Conservation (phyloP, 176 grass and related monocot genomes). For the Musa schizocarpa region DNA sequence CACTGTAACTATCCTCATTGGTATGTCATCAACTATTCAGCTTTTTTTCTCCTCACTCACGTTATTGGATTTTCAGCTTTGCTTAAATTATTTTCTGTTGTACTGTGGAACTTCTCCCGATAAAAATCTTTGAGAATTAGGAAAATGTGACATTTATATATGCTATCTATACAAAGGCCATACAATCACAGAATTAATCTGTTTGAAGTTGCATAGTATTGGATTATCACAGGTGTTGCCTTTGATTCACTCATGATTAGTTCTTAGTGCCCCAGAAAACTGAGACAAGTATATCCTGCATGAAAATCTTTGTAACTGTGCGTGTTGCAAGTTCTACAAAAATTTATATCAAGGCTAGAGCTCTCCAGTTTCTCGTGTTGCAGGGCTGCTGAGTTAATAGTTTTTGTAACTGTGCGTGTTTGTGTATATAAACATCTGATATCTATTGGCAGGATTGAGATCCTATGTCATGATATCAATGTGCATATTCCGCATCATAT, state of each 20-base stretch:
- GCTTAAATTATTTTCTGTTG: neutral
- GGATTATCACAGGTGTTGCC: no score
- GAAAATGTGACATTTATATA: neutral
- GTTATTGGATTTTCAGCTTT: neutral
- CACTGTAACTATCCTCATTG: constrained; percentile 87
- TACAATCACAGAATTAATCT: no score
- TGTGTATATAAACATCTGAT: neutral
- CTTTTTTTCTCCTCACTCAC: neutral
- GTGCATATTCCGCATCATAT: constrained; percentile 95
- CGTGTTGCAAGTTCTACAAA: no score
- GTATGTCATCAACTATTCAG: constrained; percentile 21
- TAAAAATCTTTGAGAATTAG: neutral
- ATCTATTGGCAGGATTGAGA: constrained; percentile 72
- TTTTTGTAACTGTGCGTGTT: neutral
- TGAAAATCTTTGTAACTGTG: no score
- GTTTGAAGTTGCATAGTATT: no score
- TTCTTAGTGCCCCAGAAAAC: no score
- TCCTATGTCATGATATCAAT: constrained; percentile 97
- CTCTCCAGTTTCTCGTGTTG: no score
- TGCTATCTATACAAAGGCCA: no score
- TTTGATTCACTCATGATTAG: no score
- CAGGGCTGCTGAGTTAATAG: no score
- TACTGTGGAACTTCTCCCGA: neutral
- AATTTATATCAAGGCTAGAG: no score
- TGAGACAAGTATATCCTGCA: no score